Evolutionary conservation across 2,329 filamentous ascomycete species (phyloP).

Genomic region (Chrysoporthe deuterocubensis): DNA sequence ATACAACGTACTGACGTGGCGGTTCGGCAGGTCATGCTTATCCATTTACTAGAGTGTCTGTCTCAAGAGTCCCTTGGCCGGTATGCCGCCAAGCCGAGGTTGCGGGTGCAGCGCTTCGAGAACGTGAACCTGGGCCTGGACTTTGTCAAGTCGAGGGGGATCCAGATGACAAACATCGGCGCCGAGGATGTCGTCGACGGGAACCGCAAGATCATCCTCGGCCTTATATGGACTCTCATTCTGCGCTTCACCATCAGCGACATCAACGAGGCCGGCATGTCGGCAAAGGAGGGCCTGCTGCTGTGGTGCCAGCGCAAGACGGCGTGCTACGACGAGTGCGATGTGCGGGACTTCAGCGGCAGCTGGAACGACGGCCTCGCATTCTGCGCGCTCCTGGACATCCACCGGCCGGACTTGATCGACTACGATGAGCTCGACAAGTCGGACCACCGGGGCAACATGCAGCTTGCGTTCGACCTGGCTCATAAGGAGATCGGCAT

Average conservation of each 20-base stretch:
- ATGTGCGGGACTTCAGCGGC: slow-evolving; percentile 89
- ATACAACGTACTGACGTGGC: slow-evolving; percentile 6
- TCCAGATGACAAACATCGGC: slow-evolving; percentile 98
- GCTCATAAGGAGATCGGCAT: slow-evolving; percentile 96
- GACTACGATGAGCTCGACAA: slow-evolving; percentile 96
- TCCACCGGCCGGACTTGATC: slow-evolving; percentile 94
- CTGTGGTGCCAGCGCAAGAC: slow-evolving; percentile 99
- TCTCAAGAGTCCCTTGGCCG: slow-evolving; percentile 92
- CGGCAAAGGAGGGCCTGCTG: slow-evolving; percentile 91
- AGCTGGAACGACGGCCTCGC: slow-evolving; percentile 98
- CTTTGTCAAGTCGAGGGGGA: slow-evolving; percentile 81
- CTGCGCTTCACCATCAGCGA: slow-evolving; percentile 97
- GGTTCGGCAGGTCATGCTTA: slow-evolving; percentile 75
- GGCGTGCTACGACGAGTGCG: slow-evolving; percentile 95
- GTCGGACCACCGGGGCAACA: slow-evolving; percentile 91
- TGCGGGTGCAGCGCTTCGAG: slow-evolving; percentile 95
- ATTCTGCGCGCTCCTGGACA: slow-evolving; percentile 94
- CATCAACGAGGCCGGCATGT: slow-evolving; percentile 97
- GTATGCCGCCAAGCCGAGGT: slow-evolving; percentile 94
- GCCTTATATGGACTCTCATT: slow-evolving; percentile 98
- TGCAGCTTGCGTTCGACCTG: slow-evolving; percentile 97
- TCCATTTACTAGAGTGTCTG: slow-evolving; percentile 95
- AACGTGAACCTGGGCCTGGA: slow-evolving; percentile 96
- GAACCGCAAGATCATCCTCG: slow-evolving; percentile 95
- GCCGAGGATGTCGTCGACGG: slow-evolving; percentile 98